phyloP scores from a whole-genome alignment of 2,329 filamentous ascomycete species.

The Neofusicoccum kwambonambiense region DNA sequence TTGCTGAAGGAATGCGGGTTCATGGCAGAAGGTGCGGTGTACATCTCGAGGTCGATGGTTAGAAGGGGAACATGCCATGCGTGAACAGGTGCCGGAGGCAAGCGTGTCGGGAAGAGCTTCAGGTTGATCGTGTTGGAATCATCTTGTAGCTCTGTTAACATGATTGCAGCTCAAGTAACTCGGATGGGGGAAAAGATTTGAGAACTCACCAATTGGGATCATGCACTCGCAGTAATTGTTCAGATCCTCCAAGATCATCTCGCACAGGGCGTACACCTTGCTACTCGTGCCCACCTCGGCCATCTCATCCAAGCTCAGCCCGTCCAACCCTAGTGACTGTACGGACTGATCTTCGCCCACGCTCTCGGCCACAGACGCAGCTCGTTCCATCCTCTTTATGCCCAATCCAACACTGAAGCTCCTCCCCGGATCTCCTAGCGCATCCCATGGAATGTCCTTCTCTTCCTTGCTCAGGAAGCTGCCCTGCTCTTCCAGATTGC shows the following conservation, averaged over 20 bases:
- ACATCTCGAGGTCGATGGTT: constrained; percentile 48
- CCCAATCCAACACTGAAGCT: constrained; percentile 6
- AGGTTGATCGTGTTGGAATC: constrained; percentile 94
- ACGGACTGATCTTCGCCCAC: constrained; percentile 9
- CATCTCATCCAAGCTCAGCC: neutral
- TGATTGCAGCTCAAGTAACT: neutral
- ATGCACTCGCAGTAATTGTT: constrained; percentile 98
- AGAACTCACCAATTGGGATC: constrained; percentile 80
- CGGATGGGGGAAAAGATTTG: neutral
- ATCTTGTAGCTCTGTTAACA: constrained; percentile 52
- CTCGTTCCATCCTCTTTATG: neutral
- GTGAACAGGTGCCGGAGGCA: constrained; percentile 72
- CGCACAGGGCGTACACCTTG: constrained; percentile 69
- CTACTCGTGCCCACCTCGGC: constrained; percentile 43
- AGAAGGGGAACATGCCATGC: constrained; percentile 88
- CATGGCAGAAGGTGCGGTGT: constrained; percentile 7
- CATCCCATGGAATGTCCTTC: constrained; percentile 22
- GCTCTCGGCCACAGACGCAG: constrained; percentile 7
- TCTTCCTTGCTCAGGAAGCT: constrained; percentile 71
- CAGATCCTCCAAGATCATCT: constrained; percentile 85
- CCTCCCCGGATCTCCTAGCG: constrained; percentile 10
- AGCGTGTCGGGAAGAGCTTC: constrained; percentile 86
- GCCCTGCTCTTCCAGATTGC: constrained; percentile 87
- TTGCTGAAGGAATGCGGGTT: constrained; percentile 29
- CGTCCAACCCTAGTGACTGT: constrained; percentile 3